These are phyloP conservation scores for Nakaseomyces delphensis DNA, from an alignment of 1,139 yeast genomes.

Conservation along the genomic window DNA sequence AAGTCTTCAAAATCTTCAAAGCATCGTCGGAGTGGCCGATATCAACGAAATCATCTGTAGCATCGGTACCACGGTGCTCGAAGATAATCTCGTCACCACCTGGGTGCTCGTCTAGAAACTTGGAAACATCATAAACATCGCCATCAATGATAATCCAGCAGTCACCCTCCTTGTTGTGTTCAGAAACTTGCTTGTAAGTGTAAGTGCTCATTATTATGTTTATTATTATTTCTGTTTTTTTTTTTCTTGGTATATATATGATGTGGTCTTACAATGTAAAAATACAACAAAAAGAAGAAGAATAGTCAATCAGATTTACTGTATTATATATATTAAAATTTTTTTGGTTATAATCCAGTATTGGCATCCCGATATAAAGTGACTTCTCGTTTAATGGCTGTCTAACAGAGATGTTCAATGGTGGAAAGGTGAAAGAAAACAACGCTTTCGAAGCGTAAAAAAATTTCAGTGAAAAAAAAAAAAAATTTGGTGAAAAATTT, in stretches of 20 bases:
- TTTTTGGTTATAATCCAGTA: background rate
- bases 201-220: slow-evolving; percentile 31
- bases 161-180: slow-evolving; percentile 71
- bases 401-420: too few relatives aligned
- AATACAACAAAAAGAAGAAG: background rate
- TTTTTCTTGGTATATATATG: background rate
- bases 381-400: slow-evolving; percentile 1
- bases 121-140: slow-evolving; percentile 77
- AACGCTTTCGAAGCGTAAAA: background rate
- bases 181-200: slow-evolving; percentile 63
- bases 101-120: slow-evolving; percentile 90
- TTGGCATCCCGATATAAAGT: background rate
- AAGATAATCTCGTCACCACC: slow-evolving; percentile 97
- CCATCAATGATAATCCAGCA: slow-evolving; percentile 88
- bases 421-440: background rate
- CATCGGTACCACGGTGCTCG: slow-evolving; percentile 88
- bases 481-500: too few relatives aligned
- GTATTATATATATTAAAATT: background rate
- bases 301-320: background rate
- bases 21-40: slow-evolving; percentile 98
- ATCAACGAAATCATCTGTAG: slow-evolving; percentile 90
- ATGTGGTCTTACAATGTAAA: too few relatives aligned
- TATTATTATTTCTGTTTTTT: background rate
- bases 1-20: slow-evolving; percentile 56
- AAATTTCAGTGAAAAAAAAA: background rate